Evolutionary conservation across 768 basidiomycete species (phyloP).

Genomic region (Suillus subaureus): DNA sequence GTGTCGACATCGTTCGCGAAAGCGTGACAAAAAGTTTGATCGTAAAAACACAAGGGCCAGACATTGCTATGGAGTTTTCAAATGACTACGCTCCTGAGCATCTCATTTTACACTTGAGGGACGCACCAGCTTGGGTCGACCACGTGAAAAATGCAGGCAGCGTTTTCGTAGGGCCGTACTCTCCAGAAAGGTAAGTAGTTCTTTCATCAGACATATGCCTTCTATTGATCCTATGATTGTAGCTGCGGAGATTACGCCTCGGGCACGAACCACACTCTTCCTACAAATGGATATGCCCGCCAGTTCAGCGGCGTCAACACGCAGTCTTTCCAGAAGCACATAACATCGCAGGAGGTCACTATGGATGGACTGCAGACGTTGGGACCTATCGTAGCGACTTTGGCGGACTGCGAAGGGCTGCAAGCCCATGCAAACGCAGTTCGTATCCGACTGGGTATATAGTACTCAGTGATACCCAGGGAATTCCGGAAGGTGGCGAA

Average conservation of each 20-base stretch:
- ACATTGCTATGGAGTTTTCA: conserved; percentile 85
- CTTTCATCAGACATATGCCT: conserved; percentile 3
- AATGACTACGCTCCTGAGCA: conserved; percentile 99
- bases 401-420: conserved; percentile 95
- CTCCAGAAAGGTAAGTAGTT: conserved; percentile 82
- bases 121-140: conserved; percentile 65
- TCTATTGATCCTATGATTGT: conserved; percentile 14
- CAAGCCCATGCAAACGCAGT: conserved; percentile 97
- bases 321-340: conserved; percentile 96
- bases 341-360: conserved; percentile 94
- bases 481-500: not conserved
- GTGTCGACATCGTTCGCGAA: conserved; percentile 88
- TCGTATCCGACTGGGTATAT: conserved; percentile 64
- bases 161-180: conserved; percentile 93
- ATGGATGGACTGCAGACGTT: conserved; percentile 70
- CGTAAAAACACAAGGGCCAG: conserved; percentile 64
- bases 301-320: conserved; percentile 99
- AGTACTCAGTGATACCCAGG: not conserved
- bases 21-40: conserved; percentile 92
- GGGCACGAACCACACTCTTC: conserved; percentile 97
- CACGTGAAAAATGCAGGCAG: conserved; percentile 91
- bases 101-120: conserved; percentile 85
- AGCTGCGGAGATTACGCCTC: conserved; percentile 99
- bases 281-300: conserved; percentile 94
- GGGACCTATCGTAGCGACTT: conserved; percentile 84